Conservation (phyloP, 164 flowering plant genomes). For the Macadamia tetraphylla region DNA sequence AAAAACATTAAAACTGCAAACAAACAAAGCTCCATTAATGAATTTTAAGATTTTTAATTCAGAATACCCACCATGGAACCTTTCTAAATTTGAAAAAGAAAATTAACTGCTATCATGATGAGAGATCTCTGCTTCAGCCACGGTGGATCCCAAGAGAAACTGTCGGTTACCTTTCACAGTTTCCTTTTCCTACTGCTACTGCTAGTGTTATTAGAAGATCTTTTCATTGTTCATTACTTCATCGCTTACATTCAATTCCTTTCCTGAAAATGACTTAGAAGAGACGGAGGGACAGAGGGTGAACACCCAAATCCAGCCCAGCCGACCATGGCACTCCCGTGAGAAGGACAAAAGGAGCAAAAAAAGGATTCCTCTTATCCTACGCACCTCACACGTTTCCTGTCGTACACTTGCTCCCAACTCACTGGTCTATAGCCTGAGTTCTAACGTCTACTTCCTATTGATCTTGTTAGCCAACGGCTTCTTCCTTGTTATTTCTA, state of each 20-base stretch:
- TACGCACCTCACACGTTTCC: constrained; percentile 26
- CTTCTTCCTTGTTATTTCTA: constrained; percentile 8
- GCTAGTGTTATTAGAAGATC: neutral
- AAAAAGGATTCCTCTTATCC: constrained; percentile 15
- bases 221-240: constrained; percentile 12
- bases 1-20: neutral
- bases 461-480: constrained; percentile 10
- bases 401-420: constrained; percentile 17
- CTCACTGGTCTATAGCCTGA: neutral
- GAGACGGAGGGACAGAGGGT: constrained; percentile 12
- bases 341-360: constrained; percentile 44
- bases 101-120: too few species aligned
- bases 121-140: neutral
- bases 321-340: constrained; percentile 70
- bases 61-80: neutral
- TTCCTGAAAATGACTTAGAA: constrained; percentile 22
- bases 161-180: neutral
- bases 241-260: constrained; percentile 19
- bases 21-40: neutral
- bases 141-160: constrained; percentile 13
- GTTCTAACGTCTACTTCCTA: neutral
- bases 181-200: neutral
- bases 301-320: constrained; percentile 31
- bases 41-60: neutral
- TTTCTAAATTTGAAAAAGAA: too few species aligned